Evolutionary conservation across 1,284 basidiomycete genomes (phyloP).

Genomic region (Pseudomicrostroma phylloplanum): DNA sequence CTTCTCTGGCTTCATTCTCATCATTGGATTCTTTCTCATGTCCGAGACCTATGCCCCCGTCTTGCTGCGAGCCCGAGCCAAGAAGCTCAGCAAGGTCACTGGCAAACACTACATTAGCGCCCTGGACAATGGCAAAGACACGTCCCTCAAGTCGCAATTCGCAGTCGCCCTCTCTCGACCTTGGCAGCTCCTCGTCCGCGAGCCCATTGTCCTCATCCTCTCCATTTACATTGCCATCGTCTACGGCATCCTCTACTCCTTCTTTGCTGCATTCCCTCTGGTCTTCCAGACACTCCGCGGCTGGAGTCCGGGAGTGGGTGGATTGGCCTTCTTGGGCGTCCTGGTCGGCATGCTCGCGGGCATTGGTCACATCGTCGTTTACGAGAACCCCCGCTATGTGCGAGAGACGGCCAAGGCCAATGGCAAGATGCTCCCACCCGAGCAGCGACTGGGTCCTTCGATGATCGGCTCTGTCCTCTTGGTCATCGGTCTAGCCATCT

Average conservation of each 20-base stretch:
- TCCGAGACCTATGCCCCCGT: conserved; percentile 44
- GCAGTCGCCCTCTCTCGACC: conserved; percentile 36
- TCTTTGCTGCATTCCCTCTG: conserved; percentile 43
- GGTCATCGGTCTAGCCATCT: conserved; percentile 52
- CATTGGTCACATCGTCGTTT: conserved; percentile 12
- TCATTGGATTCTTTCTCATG: conserved; percentile 20
- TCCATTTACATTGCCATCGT: conserved; percentile 41
- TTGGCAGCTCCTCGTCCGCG: conserved; percentile 36
- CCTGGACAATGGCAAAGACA: conserved; percentile 38
- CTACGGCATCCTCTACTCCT: conserved; percentile 23
- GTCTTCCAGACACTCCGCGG: conserved; percentile 48
- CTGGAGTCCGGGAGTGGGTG: conserved; percentile 47
- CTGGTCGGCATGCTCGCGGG: conserved; percentile 36
- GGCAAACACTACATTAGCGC: conserved; percentile 38
- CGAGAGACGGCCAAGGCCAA: conserved; percentile 10
- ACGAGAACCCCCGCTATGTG: conserved; percentile 19
- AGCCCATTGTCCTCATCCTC: conserved; percentile 31
- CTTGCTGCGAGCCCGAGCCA: conserved; percentile 36
- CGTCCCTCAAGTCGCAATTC: conserved; percentile 31
- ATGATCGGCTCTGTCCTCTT: conserved; percentile 32
- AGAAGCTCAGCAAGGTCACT: conserved; percentile 31
- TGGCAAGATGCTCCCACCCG: conserved; percentile 22
- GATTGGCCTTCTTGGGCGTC: conserved; percentile 48
- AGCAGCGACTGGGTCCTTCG: conserved; percentile 17
- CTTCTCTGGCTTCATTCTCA: conserved; percentile 55